Evolutionary conservation across 106 monocot species (phyloP), one percentile per base, ranked within the genome.

Genomic region (Dendrobium catenatum): DNA sequence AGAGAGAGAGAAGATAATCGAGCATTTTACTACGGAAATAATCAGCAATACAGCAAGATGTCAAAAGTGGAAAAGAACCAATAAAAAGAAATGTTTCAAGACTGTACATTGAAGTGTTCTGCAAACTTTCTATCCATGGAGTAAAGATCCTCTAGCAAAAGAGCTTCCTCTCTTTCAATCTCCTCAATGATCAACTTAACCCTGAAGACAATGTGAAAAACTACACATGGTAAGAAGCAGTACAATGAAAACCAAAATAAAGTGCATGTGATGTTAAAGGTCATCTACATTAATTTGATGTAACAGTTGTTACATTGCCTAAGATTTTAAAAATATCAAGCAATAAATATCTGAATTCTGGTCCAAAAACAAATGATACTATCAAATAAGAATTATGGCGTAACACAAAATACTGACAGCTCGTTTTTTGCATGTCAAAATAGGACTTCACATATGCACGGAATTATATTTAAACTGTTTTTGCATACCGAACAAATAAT

Each of bases 61-160:
- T 13, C 0, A 13, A 15, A 51, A 51, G 13, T 51, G 51, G 46
- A 51, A 46, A 48, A 79, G 49, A 44, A 27, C 44, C 55, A 78
- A 42, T 17, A 68, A 81, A 78, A 61, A 37, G 37, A 31, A 26
- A 31, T 22, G n/a, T 64, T 55, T 77, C 73, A 54, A 55, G 68
- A 54, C 73, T 29, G 19, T 93, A 95, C 99, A 89, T 88, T 91
- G 75, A 91, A 99, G 80, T 99, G 95, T 85, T 99, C 99, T 61
- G 89, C 85, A 88, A 99, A 99, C 85, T 99, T 99, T 77, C 99
- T 91, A 73, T 99, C 93, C 95, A 95, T 95, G 31, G 93, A 99
- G 86, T 93, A 91, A 24, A 95, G 89, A 87, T 99, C 99, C 15
- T 93, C 93, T 8, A 91, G 86, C 80, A 99, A 82, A 82, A 86